Evolutionary conservation across 495 filamentous ascomycete species (phyloP), one percentile per base, ranked within the genome.

Genomic region (Penicillium mononematosum): DNA sequence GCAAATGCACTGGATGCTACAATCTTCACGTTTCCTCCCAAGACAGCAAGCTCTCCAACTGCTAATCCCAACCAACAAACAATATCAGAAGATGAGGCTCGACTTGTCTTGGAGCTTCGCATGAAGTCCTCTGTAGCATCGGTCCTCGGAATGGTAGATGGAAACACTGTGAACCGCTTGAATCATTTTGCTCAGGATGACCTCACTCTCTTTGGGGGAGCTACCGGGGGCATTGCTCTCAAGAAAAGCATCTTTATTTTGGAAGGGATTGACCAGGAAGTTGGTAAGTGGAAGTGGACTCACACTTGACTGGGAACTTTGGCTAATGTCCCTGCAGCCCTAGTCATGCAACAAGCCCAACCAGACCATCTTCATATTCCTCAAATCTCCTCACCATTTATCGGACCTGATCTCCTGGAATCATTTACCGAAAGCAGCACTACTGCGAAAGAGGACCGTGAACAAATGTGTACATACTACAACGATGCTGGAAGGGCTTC

Each of bases 81-180:
- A 17, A 56, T 77, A 47, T 70, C 72, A 14, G 74, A 83, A 25
- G 70, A 76, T 60, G 70, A 73, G 34, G 80, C 83, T 44, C 75
- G 76, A 61, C 70, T 81, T 31, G 67, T 86, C 27, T 47, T 86
- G 42, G 81, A 83, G 53, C 78, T 81, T 57, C 75, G 83, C 62
- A 65, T 81, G 54, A 75, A 78, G n/a, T 61, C 82, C 4, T 76
- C 83, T 29, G 60, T 76, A 22, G 81, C 72, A 58, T 81, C 83
- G 39, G 61, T 65, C 36, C 74, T 85, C 29, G 72, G 75, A 45
- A 61, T 65, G 48, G 57, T 64, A n/a, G 71, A 76, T 54, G 75
- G 78, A n/a, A 64, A 72, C 2, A 72, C 60, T 14, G 57, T 85
- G 56, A 58, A 77, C 25, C 65, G 70, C 41, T 59, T 88, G 24